phyloP scores from a whole-genome alignment of 345 rosid species.

The Draba incana region DNA sequence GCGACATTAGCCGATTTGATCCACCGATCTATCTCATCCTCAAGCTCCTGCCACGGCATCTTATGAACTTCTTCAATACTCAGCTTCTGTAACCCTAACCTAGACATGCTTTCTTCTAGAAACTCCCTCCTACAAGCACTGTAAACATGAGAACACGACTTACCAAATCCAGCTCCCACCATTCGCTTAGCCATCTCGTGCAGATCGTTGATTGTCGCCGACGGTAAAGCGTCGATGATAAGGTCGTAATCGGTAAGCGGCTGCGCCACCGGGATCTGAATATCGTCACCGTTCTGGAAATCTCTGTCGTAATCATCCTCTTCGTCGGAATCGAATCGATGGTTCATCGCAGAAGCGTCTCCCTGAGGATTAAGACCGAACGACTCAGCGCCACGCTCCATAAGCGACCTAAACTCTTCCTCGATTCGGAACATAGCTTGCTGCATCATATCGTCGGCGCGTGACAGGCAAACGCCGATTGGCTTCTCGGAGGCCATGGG shows the following conservation, averaged over 20 bases:
- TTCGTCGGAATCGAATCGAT: conserved; percentile 54
- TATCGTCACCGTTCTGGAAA: conserved; percentile 40
- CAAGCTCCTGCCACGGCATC: conserved; percentile 77
- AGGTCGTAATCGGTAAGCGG: conserved; percentile 76
- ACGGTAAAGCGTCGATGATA: conserved; percentile 84
- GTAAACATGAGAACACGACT: conserved; percentile 80
- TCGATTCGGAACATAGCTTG: conserved; percentile 83
- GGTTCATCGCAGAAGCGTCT: conserved; percentile 42
- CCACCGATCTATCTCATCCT: conserved; percentile 89
- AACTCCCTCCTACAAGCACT: conserved; percentile 79
- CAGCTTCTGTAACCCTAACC: conserved; percentile 71
- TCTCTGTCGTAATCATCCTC: conserved; percentile 52
- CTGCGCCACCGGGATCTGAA: conserved; percentile 75
- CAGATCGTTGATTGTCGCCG: conserved; percentile 73
- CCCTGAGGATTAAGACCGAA: conserved; percentile 47
- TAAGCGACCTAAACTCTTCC: conserved; percentile 74
- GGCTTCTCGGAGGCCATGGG: conserved; percentile 58
- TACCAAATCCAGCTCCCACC: conserved; percentile 74
- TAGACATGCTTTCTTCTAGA: conserved; percentile 75
- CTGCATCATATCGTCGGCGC: conserved; percentile 82
- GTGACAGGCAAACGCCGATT: conserved; percentile 53
- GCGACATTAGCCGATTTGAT: conserved; percentile 76
- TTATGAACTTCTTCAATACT: conserved; percentile 83
- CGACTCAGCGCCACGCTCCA: conserved; percentile 77
- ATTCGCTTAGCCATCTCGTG: conserved; percentile 90